Conservation (phyloP, 1,284 basidiomycete species). For the Trametes versicolor region DNA sequence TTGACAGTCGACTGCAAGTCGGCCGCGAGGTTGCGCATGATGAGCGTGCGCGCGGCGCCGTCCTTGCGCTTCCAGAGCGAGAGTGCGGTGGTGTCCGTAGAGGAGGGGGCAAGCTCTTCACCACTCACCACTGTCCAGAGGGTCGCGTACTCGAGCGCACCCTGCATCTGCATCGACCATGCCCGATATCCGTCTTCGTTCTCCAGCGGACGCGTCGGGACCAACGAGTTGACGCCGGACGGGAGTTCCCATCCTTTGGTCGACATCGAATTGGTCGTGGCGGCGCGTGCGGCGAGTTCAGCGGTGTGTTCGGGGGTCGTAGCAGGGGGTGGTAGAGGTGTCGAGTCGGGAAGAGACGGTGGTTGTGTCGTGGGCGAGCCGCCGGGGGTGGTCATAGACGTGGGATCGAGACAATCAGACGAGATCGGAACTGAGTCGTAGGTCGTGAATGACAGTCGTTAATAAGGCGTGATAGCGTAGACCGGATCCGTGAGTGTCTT, state of each 20-base stretch:
- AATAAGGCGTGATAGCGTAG: neutral
- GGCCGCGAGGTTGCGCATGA: conserved; percentile 3
- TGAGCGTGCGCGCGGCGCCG: conserved; percentile 8
- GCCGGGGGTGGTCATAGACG: neutral
- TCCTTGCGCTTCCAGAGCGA: conserved; percentile 14
- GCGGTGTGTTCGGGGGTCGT: neutral
- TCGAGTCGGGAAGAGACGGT: neutral
- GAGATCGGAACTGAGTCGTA: neutral
- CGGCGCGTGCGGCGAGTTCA: neutral
- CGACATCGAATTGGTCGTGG: neutral
- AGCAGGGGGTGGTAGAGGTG: neutral
- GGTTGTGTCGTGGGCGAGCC: neutral
- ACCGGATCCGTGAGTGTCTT: conserved; percentile 1
- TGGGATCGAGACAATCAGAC: neutral
- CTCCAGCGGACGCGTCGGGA: conserved; percentile 6
- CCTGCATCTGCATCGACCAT: conserved; percentile 7
- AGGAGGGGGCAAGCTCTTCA: neutral
- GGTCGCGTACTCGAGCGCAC: conserved; percentile 19
- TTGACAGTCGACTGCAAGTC: neutral
- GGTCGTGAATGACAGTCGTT: neutral
- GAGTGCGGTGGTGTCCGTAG: neutral
- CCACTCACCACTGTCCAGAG: conserved; percentile 20
- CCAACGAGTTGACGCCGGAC: conserved; percentile 7
- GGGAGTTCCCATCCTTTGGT: conserved; percentile 16
- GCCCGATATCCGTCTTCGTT: conserved; percentile 13